phyloP scores from a whole-genome alignment of 768 basidiomycete species.

The Suillus bovinus region DNA sequence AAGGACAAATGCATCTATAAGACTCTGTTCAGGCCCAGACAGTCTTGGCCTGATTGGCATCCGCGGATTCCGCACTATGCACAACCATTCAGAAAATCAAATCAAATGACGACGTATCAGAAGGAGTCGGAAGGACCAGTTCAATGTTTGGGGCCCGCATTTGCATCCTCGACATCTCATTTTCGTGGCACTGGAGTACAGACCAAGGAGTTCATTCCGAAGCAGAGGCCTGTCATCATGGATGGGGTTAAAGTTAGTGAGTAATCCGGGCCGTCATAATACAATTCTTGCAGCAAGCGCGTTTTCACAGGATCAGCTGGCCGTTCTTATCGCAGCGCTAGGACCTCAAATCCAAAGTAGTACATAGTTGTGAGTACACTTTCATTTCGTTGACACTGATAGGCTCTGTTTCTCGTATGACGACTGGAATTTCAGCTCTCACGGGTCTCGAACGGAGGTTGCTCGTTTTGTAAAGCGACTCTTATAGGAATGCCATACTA shows the following conservation, averaged over 20 bases:
- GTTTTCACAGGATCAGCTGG: conserved; percentile 6
- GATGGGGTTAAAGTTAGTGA: conserved; percentile 26
- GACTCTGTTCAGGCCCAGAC: conserved; percentile 15
- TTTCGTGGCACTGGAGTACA: conserved; percentile 28
- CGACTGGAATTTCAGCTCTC: conserved; percentile 8
- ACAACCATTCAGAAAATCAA: conserved; percentile 28
- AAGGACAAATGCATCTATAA: conserved; percentile 32
- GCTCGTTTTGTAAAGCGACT: conserved; percentile 21
- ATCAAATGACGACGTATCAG: conserved; percentile 18
- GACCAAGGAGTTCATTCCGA: conserved; percentile 28
- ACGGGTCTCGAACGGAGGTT: conserved; percentile 16
- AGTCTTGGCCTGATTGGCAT: conserved; percentile 8
- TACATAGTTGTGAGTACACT: conserved; percentile 1
- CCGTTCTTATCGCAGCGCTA: conserved; percentile 3
- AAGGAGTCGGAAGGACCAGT: too few relatives aligned
- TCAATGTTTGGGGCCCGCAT: conserved; percentile 31
- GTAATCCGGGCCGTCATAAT: conserved; percentile 5
- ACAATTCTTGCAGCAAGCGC: conserved; percentile 1
- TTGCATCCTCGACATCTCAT: conserved; percentile 32
- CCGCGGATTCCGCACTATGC: conserved; percentile 19
- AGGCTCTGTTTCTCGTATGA: neutral
- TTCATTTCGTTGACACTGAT: neutral
- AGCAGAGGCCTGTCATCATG: conserved; percentile 18
- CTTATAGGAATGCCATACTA: conserved; percentile 14
- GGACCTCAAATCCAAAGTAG: neutral